Conservation (phyloP, 768 basidiomycete genomes). For the Atractiella rhizophila region DNA sequence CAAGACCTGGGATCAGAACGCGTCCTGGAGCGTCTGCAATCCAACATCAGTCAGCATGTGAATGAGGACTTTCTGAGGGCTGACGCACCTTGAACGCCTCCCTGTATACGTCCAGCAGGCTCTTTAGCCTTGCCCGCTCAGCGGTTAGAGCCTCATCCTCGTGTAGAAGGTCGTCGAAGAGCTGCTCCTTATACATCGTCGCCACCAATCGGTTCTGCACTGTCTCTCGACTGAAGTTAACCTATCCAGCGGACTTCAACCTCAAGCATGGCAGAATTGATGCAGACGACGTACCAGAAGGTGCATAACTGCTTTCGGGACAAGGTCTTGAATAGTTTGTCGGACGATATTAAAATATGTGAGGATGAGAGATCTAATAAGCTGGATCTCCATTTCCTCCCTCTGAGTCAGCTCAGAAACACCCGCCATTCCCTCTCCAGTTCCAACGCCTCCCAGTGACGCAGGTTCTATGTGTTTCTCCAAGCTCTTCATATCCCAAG, state of each 20-base stretch:
- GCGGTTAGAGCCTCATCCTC: slow-evolving; percentile 89
- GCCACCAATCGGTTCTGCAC: slow-evolving; percentile 94
- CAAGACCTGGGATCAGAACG: no score
- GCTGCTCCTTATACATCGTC: slow-evolving; percentile 71
- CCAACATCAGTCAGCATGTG: no score
- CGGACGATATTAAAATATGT: slow-evolving; percentile 91
- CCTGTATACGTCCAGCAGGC: slow-evolving; percentile 81
- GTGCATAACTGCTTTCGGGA: slow-evolving; percentile 98
- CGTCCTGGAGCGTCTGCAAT: no score
- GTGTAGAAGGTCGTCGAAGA: slow-evolving; percentile 70
- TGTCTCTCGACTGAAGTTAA: slow-evolving; percentile 85
- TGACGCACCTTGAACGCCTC: slow-evolving; percentile 21
- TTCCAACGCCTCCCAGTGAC: slow-evolving; percentile 27
- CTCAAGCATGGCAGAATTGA: slow-evolving; percentile 1
- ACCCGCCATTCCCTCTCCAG: neutral
- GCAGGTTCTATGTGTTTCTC: slow-evolving; percentile 95
- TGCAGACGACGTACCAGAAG: neutral
- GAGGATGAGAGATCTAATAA: slow-evolving; percentile 80
- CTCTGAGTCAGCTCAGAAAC: slow-evolving; percentile 39
- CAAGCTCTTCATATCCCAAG: slow-evolving; percentile 94
- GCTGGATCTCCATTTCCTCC: slow-evolving; percentile 87
- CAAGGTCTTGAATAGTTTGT: slow-evolving; percentile 84
- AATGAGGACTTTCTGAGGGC: no score
- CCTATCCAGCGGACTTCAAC: slow-evolving; percentile 18
- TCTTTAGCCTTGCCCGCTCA: slow-evolving; percentile 78